Percentiles rank a stretch among this genome's conserved stretches.
These are phyloP conservation scores for Cadophora malorum DNA, from an alignment of 2,329 filamentous ascomycete genomes.

Conservation along the genomic window DNA sequence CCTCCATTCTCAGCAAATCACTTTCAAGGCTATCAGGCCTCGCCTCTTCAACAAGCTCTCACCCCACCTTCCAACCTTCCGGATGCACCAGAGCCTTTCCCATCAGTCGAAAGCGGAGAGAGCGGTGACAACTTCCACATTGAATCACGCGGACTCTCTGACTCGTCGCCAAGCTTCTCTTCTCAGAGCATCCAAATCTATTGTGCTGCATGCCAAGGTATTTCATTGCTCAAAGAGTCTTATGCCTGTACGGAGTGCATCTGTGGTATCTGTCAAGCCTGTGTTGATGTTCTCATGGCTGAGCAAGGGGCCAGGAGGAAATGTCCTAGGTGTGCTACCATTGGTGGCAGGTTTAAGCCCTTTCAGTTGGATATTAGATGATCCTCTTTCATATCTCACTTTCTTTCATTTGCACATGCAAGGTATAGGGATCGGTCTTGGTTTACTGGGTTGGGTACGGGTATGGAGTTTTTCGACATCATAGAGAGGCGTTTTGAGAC, in stretches of 20 bases:
- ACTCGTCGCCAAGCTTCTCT: slow-evolving; percentile 76
- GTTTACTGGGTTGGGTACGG: neutral
- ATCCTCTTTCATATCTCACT: slow-evolving; percentile 6
- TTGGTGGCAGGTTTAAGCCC: slow-evolving; percentile 81
- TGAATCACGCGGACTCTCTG: slow-evolving; percentile 65
- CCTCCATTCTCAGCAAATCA: slow-evolving; percentile 65
- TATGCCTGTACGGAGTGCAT: slow-evolving; percentile 98
- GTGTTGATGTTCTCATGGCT: slow-evolving; percentile 79
- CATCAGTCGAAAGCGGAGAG: slow-evolving; percentile 83
- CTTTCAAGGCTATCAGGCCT: slow-evolving; percentile 81
- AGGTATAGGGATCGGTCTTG: slow-evolving; percentile 3
- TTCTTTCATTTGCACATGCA: neutral
- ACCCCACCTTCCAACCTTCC: slow-evolving; percentile 78
- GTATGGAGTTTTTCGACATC: neutral
- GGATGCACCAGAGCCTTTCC: slow-evolving; percentile 78
- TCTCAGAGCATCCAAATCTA: slow-evolving; percentile 86
- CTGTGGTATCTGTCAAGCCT: slow-evolving; percentile 87
- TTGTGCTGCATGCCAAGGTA: slow-evolving; percentile 83
- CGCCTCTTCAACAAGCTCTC: slow-evolving; percentile 86
- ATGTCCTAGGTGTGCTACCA: slow-evolving; percentile 79
- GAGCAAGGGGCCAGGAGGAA: slow-evolving; percentile 78
- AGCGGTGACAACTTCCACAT: slow-evolving; percentile 77
- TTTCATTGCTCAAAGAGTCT: slow-evolving; percentile 79
- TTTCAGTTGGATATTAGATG: slow-evolving; percentile 84
- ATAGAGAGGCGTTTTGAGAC: slow-evolving; percentile 15